These are phyloP conservation scores for Fusarium begoniae DNA, from an alignment of 2,329 filamentous ascomycete species.

Conservation along the genomic window DNA sequence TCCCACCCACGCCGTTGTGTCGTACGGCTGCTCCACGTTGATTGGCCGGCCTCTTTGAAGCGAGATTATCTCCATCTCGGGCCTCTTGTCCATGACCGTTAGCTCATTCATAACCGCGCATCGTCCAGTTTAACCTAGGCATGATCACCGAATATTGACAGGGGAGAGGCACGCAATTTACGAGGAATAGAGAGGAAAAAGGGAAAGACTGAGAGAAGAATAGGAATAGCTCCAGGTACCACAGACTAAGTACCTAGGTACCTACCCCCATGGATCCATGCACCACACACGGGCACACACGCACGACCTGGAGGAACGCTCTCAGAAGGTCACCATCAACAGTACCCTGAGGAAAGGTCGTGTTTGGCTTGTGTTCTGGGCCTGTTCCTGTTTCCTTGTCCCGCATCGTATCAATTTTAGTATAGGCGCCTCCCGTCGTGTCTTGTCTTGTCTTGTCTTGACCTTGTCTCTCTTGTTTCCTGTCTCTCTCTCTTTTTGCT, in stretches of 20 bases:
- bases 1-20: slow-evolving; percentile 35
- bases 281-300: neutral
- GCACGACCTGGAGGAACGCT: slow-evolving; percentile 8
- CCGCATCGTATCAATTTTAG: slow-evolving; percentile 32
- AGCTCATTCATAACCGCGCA: slow-evolving; percentile 32
- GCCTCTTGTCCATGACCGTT: slow-evolving; percentile 26
- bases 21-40: slow-evolving; percentile 31
- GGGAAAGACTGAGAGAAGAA: neutral
- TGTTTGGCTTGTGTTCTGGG: slow-evolving; percentile 8
- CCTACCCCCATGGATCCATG: slow-evolving; percentile 22
- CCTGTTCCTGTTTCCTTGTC: neutral
- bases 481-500: slow-evolving; percentile 22
- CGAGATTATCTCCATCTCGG: slow-evolving; percentile 45
- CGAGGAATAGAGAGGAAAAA: neutral
- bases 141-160: slow-evolving; percentile 18
- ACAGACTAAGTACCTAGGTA: neutral
- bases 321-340: slow-evolving; percentile 23
- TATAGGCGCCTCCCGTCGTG: slow-evolving; percentile 33
- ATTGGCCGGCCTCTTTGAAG: slow-evolving; percentile 37
- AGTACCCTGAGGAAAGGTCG: slow-evolving; percentile 9
- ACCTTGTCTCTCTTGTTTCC: slow-evolving; percentile 17
- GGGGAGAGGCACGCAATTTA: slow-evolving; percentile 1
- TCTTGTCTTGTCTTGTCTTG: slow-evolving; percentile 5
- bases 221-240: slow-evolving; percentile 10
- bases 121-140: slow-evolving; percentile 24